Evolutionary conservation across 495 filamentous ascomycete genomes (phyloP).

Genomic region (Daldinia childiae): DNA sequence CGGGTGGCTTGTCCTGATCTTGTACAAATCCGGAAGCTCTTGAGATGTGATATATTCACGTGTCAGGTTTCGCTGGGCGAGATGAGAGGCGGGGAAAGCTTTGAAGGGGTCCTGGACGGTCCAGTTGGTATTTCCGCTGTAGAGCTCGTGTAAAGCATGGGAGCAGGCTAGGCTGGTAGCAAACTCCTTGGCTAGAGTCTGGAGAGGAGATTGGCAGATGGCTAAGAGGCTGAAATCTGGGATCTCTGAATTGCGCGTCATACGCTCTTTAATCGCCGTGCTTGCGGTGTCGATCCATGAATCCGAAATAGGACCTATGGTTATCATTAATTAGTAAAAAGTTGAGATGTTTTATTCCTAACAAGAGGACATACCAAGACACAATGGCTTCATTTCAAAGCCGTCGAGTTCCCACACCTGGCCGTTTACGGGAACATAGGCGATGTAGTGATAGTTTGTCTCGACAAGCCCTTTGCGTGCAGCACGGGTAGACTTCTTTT

Average conservation of each 20-base stretch:
- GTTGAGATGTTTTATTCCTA: not conserved
- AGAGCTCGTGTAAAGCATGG: slow-evolving; percentile 41
- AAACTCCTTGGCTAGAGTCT: slow-evolving; percentile 42
- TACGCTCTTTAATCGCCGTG: slow-evolving; percentile 52
- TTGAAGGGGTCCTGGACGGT: slow-evolving; percentile 12
- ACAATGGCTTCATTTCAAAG: slow-evolving; percentile 75
- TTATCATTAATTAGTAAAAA: not conserved
- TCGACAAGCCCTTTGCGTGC: slow-evolving; percentile 38
- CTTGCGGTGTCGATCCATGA: slow-evolving; percentile 55
- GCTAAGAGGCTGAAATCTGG: slow-evolving; percentile 59
- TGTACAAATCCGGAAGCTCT: slow-evolving; percentile 14
- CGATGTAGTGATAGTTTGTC: slow-evolving; percentile 83
- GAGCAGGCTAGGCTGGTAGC: slow-evolving; percentile 48
- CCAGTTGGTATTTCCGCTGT: slow-evolving; percentile 21
- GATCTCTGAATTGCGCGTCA: slow-evolving; percentile 50
- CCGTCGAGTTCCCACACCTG: slow-evolving; percentile 92
- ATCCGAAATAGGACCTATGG: slow-evolving; percentile 33
- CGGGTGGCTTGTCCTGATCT: not conserved
- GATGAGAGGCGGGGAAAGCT: slow-evolving; percentile 22
- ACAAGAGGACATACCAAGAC: slow-evolving; percentile 64
- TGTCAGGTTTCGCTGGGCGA: slow-evolving; percentile 41
- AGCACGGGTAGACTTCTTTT: slow-evolving; percentile 30
- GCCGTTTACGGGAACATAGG: slow-evolving; percentile 80
- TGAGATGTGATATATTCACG: slow-evolving; percentile 25
- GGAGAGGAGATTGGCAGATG: slow-evolving; percentile 54